Conservation (phyloP, 2,329 filamentous ascomycete genomes). For the Pseudogymnoascus verrucosus region DNA sequence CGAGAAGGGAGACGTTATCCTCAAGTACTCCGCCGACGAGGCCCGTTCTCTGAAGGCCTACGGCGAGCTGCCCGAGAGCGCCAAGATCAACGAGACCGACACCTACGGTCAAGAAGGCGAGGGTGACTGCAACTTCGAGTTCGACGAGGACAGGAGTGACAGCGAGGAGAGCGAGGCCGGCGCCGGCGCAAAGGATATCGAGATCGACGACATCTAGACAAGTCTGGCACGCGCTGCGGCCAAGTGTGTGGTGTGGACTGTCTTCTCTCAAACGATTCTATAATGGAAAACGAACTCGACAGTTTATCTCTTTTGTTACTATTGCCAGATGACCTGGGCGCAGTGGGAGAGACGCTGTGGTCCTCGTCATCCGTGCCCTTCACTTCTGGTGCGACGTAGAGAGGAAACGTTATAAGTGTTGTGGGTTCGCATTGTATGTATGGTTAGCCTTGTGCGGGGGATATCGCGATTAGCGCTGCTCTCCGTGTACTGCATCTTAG, state of each 20-base stretch:
- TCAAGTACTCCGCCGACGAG: constrained; percentile 95
- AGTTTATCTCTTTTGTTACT: constrained; percentile 24
- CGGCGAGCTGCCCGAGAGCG: constrained; percentile 91
- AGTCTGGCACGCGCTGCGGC: neutral
- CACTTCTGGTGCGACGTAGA: constrained; percentile 4
- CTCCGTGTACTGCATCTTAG: constrained; percentile 8
- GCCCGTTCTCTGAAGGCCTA: constrained; percentile 93
- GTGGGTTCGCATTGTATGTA: constrained; percentile 3
- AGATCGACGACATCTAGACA: constrained; percentile 87
- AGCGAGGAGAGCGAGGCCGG: constrained; percentile 47
- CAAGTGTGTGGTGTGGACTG: constrained; percentile 36
- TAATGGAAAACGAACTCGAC: constrained; percentile 27
- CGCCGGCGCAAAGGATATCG: constrained; percentile 70
- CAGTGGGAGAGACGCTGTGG: constrained; percentile 44
- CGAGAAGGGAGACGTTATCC: constrained; percentile 86
- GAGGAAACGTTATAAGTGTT: neutral
- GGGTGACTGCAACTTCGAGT: constrained; percentile 96
- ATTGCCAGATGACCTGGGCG: constrained; percentile 23
- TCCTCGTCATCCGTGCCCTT: constrained; percentile 20
- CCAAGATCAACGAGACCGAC: constrained; percentile 99
- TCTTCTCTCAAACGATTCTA: constrained; percentile 55
- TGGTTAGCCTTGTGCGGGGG: constrained; percentile 3
- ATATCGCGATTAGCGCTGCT: neutral
- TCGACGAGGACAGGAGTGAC: constrained; percentile 78
- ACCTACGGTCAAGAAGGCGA: constrained; percentile 86